Percentiles rank a stretch among this genome's conserved stretches.
Evolutionary conservation across 495 filamentous ascomycete species (phyloP).

Genomic region (Aspergillus avenaceus): DNA sequence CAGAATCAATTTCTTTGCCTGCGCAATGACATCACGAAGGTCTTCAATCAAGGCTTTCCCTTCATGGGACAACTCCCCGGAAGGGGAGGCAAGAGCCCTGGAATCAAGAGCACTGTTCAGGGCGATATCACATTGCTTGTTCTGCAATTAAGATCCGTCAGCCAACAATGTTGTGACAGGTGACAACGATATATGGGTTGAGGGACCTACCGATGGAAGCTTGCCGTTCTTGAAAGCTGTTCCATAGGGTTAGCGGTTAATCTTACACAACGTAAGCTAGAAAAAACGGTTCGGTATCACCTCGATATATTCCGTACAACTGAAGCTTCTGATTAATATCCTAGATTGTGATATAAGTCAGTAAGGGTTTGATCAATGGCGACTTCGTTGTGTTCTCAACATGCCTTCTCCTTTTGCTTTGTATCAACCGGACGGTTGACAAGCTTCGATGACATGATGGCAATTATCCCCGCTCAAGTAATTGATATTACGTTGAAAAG

Average conservation of each 20-base stretch:
- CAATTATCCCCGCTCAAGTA: constrained; percentile 3
- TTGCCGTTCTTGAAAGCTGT: constrained; percentile 85
- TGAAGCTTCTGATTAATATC: constrained; percentile 94
- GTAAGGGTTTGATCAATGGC: neutral
- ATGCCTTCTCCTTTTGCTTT: constrained; percentile 54
- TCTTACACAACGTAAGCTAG: neutral
- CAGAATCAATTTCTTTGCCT: constrained; percentile 83
- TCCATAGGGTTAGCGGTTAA: neutral
- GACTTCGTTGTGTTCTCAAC: neutral
- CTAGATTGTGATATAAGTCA: constrained; percentile 22
- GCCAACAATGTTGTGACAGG: neutral
- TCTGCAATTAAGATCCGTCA: constrained; percentile 34
- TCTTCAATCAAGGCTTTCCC: constrained; percentile 74
- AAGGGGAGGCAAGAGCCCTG: constrained; percentile 63
- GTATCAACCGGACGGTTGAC: constrained; percentile 65
- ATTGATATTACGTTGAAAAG: constrained; percentile 4
- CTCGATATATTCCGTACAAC: constrained; percentile 83
- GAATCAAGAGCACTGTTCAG: constrained; percentile 77
- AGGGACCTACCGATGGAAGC: constrained; percentile 80
- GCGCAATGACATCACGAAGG: constrained; percentile 75
- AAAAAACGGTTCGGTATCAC: constrained; percentile 35
- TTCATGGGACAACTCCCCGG: constrained; percentile 74
- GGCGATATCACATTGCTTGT: constrained; percentile 93
- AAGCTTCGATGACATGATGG: constrained; percentile 36
- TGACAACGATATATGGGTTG: no score